These are phyloP conservation scores for Hypoxylon sp. DNA, from an alignment of 2,329 filamentous ascomycete species.

Conservation along the genomic window DNA sequence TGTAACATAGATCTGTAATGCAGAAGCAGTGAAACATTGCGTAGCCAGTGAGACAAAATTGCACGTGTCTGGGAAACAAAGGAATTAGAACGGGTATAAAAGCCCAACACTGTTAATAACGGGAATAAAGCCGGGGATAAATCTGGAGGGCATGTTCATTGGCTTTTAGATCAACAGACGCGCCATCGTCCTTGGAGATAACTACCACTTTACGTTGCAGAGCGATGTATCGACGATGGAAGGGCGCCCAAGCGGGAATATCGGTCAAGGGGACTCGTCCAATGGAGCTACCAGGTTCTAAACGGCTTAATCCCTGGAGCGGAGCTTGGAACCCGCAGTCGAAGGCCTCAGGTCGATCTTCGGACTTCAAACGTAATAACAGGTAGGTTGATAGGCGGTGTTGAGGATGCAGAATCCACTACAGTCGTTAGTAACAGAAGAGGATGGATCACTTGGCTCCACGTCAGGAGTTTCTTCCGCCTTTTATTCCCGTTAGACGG, in stretches of 20 bases:
- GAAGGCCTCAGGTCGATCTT: neutral
- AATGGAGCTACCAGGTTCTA: neutral
- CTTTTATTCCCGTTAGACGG: neutral
- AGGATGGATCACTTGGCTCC: neutral
- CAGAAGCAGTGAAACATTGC: slow-evolving; percentile 17
- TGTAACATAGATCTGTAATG: slow-evolving; percentile 10
- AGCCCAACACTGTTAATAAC: neutral
- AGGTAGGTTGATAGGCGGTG: neutral
- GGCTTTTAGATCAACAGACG: neutral
- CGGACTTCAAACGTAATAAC: neutral
- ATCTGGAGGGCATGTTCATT: neutral
- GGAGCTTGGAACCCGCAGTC: neutral
- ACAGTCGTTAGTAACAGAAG: neutral
- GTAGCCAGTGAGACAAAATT: slow-evolving; percentile 1
- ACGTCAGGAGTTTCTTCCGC: neutral
- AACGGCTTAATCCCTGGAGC: neutral
- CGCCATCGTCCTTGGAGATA: slow-evolving; percentile 1
- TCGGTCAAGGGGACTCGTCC: neutral
- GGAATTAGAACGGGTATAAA: slow-evolving; percentile 8
- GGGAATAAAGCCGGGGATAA: slow-evolving; percentile 8
- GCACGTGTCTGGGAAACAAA: slow-evolving; percentile 5
- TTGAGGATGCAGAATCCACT: slow-evolving; percentile 3
- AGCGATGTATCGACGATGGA: neutral
- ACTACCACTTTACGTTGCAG: neutral
- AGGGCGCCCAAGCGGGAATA: neutral